phyloP scores from a whole-genome alignment of 441 rosid genomes.

The Eutrema salsugineum region DNA sequence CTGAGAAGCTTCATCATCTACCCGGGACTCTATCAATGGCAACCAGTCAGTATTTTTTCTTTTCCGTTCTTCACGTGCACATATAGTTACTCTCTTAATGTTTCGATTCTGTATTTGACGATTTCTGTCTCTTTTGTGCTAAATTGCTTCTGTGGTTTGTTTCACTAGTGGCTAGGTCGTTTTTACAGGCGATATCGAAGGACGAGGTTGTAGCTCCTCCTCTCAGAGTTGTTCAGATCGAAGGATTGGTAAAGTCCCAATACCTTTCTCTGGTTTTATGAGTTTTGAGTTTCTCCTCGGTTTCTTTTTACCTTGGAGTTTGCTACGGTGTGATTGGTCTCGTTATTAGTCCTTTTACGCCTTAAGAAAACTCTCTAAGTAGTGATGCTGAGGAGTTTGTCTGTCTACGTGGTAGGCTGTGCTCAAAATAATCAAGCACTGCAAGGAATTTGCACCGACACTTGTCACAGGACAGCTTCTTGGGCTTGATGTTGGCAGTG shows the following conservation, averaged over 20 bases:
- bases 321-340: not conserved
- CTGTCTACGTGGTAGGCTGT: conserved; percentile 49
- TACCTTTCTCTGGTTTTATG: not conserved
- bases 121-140: not conserved
- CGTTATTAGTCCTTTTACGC: not conserved
- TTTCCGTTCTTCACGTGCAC: not conserved
- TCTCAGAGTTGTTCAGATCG: conserved; percentile 96
- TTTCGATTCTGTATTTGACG: not conserved
- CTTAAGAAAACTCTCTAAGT: not conserved
- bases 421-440: conserved; percentile 89
- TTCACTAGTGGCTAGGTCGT: conserved; percentile 55
- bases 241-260: conserved; percentile 63
- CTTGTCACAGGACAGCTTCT: conserved; percentile 95
- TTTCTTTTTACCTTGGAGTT: not conserved
- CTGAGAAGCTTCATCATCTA: not conserved
- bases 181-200: conserved; percentile 77
- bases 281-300: not conserved
- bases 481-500: conserved; percentile 95
- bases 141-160: not conserved
- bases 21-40: conserved; percentile 19
- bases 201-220: conserved; percentile 83
- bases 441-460: conserved; percentile 93
- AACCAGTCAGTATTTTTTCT: conserved; percentile 12
- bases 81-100: not conserved
- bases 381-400: not conserved